Percentiles rank a stretch among this genome's conserved stretches.
Evolutionary conservation across 139 green algal genomes (phyloP).

Genomic region (Asterochloris erici): DNA sequence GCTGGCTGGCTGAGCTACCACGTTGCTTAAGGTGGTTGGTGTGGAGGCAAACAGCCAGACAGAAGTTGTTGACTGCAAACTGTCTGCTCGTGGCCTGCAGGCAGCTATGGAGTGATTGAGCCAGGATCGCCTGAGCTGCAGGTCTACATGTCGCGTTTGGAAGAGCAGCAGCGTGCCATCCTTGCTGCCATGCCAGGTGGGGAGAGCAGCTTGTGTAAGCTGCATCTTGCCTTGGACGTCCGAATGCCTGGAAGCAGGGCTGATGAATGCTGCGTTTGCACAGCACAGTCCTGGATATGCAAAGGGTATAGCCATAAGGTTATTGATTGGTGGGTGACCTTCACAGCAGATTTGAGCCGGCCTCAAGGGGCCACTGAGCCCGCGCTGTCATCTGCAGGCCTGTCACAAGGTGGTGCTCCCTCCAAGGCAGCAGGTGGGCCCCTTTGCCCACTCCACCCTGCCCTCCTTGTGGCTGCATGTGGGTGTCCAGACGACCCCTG

Average conservation of each 20-base stretch:
- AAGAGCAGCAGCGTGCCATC: conserved; percentile 19
- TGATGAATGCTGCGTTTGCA: neutral
- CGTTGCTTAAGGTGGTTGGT: neutral
- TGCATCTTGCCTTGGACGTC: neutral
- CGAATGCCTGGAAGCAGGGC: neutral
- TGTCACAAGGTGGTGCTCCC: no score
- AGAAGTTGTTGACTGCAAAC: neutral
- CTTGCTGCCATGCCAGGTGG: neutral
- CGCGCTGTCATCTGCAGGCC: no score
- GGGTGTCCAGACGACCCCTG: neutral
- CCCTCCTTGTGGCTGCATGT: no score
- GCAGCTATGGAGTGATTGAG: conserved; percentile 41
- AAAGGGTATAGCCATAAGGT: no score
- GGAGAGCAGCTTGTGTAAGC: neutral
- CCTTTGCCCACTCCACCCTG: no score
- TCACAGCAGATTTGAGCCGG: no score
- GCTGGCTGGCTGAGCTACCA: neutral
- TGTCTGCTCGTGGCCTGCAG: neutral
- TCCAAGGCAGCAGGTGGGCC: no score
- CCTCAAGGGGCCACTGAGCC: no score
- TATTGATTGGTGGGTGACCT: no score
- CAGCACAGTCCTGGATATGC: neutral
- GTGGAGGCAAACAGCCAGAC: neutral
- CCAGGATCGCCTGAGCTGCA: conserved; percentile 36
- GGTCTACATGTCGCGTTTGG: conserved; percentile 44